Conservation (phyloP, 345 rosid species). For the Eucalyptus marginata region DNA sequence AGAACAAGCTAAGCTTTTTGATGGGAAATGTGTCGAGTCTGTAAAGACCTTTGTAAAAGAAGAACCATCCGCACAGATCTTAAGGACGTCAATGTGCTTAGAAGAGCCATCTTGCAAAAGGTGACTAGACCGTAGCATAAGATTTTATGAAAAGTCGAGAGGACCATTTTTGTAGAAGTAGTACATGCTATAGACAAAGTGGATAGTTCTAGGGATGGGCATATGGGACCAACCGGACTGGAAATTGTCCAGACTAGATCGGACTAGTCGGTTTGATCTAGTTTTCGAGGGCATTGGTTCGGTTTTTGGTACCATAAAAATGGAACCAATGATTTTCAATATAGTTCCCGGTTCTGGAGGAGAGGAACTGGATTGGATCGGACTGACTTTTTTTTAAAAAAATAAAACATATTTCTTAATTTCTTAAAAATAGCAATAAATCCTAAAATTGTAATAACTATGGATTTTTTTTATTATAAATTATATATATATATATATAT, state of each 20-base stretch:
- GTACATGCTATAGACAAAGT: not conserved
- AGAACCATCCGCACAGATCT: not conserved
- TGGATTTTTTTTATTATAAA: too few relatives aligned
- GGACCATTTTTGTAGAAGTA: not conserved
- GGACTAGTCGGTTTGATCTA: fast-evolving
- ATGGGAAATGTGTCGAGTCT: not conserved
- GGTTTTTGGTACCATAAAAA: too few relatives aligned
- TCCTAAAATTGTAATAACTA: too few relatives aligned
- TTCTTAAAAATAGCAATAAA: too few relatives aligned
- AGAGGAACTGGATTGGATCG: too few relatives aligned
- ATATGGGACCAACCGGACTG: fast-evolving
- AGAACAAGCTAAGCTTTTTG: not conserved
- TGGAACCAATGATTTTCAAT: too few relatives aligned
- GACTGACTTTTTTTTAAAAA: too few relatives aligned
- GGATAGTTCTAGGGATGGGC: not conserved
- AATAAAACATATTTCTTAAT: too few relatives aligned
- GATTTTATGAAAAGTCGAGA: not conserved
- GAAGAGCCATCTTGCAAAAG: not conserved
- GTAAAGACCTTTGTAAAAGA: not conserved
- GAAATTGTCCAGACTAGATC: too few relatives aligned
- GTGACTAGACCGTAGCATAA: not conserved
- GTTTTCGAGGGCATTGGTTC: fast-evolving
- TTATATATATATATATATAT: too few relatives aligned
- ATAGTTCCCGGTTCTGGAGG: too few relatives aligned
- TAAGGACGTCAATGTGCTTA: not conserved